Evolutionary conservation across 306 rosid genomes (phyloP).

Genomic region (Hippophae gyantsensis): DNA sequence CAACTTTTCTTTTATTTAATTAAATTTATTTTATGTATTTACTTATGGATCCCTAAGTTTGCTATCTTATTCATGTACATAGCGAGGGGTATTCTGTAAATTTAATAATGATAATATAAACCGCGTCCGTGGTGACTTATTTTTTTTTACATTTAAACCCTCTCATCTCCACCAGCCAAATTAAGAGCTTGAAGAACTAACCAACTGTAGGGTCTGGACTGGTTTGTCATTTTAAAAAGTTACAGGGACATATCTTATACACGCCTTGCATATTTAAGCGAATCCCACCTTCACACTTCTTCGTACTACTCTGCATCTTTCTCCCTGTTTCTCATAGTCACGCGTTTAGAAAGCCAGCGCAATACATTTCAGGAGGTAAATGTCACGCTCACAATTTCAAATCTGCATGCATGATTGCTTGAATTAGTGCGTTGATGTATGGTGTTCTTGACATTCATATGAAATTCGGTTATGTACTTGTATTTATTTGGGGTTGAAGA

Average conservation of each 20-base stretch:
- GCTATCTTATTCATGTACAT: no score
- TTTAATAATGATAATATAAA: no score
- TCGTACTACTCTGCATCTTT: constrained; percentile 11
- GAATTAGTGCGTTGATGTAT: not conserved
- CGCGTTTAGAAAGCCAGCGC: constrained; percentile 10
- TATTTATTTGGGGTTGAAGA: not conserved
- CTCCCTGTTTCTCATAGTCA: not conserved
- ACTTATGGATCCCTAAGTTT: no score
- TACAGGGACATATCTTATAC: constrained; percentile 13
- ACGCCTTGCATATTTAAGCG: constrained; percentile 41
- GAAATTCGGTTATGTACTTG: not conserved
- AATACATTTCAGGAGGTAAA: constrained; percentile 1
- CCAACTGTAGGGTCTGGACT: constrained; percentile 14
- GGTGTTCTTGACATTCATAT: not conserved
- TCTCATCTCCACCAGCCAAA: no score
- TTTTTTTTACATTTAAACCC: no score
- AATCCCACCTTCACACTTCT: constrained; percentile 3
- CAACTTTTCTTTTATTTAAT: no score
- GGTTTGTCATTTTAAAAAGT: constrained; percentile 24
- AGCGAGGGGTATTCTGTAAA: no score
- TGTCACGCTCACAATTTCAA: constrained; percentile 1
- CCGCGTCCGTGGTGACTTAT: no score
- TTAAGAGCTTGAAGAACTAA: no score
- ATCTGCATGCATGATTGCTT: not conserved
- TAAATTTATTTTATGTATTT: no score